Conservation (phyloP, 176 grass and related monocot genomes). For the Avena insularis region DNA sequence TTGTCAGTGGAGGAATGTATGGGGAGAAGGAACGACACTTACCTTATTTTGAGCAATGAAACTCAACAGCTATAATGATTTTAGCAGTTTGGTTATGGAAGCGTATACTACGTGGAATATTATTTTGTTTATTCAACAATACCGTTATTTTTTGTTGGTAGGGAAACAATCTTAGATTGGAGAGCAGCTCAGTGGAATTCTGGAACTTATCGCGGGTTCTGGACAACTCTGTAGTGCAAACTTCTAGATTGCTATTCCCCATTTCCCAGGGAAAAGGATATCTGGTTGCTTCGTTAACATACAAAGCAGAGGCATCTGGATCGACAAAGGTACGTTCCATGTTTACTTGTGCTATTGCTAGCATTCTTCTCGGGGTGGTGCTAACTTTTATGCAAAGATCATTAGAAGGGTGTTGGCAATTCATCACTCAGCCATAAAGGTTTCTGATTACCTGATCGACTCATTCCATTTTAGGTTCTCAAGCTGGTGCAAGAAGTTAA, state of each 20-base stretch:
- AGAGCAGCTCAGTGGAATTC: slow-evolving; percentile 67
- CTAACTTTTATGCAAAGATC: slow-evolving; percentile 19
- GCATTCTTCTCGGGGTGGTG: background rate
- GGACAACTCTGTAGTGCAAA: slow-evolving; percentile 53
- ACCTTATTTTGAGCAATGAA: slow-evolving; percentile 8
- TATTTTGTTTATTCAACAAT: slow-evolving; percentile 42
- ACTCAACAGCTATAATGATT: background rate
- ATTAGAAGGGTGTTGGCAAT: background rate
- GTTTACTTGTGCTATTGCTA: slow-evolving; percentile 11
- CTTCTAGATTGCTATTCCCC: slow-evolving; percentile 78
- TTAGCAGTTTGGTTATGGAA: slow-evolving; percentile 24
- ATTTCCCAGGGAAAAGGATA: slow-evolving; percentile 75
- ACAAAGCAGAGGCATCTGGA: slow-evolving; percentile 57
- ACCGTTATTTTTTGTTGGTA: slow-evolving; percentile 48
- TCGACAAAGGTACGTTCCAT: slow-evolving; percentile 63
- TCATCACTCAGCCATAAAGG: slow-evolving; percentile 8
- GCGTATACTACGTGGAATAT: background rate
- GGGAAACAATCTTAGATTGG: slow-evolving; percentile 79
- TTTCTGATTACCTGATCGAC: slow-evolving; percentile 50
- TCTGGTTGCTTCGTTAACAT: slow-evolving; percentile 69
- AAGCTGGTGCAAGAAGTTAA: slow-evolving; percentile 83
- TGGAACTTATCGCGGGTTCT: slow-evolving; percentile 67
- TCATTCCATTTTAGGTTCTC: slow-evolving; percentile 68
- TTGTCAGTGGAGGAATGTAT: background rate
- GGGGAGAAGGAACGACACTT: background rate